These are phyloP conservation scores for Melaleuca alternifolia DNA, from an alignment of 345 rosid genomes.

Conservation along the genomic window DNA sequence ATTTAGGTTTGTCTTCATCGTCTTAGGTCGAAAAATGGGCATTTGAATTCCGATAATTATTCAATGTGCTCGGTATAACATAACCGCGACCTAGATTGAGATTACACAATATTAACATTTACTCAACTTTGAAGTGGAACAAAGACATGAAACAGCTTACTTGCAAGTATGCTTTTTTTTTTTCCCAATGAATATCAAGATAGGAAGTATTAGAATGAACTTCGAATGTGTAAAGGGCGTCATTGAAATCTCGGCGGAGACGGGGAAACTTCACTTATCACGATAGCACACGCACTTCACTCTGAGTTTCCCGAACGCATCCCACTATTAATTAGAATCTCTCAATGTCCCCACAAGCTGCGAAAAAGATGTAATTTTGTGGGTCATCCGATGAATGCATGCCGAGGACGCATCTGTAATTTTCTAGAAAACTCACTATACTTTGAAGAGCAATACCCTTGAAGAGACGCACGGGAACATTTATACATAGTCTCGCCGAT, in stretches of 20 bases:
- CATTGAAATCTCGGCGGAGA: neutral
- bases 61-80: neutral
- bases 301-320: neutral
- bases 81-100: neutral
- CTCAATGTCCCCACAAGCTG: neutral
- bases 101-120: neutral
- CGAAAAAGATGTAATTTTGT: neutral
- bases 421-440: neutral
- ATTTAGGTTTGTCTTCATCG: neutral
- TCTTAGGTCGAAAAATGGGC: neutral
- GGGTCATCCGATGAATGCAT: neutral
- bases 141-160: neutral
- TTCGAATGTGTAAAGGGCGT: neutral
- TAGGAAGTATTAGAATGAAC: no score
- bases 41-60: neutral
- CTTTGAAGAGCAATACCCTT: neutral
- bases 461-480: neutral
- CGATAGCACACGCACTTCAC: neutral
- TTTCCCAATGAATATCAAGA: no score
- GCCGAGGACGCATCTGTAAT: neutral
- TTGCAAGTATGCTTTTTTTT: no score
- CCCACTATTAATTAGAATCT: neutral
- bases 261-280: neutral
- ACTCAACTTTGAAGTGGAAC: neutral
- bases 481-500: neutral